Conservation (phyloP, 192 early-diverging fungal species). For the Coemansia sp. region DNA sequence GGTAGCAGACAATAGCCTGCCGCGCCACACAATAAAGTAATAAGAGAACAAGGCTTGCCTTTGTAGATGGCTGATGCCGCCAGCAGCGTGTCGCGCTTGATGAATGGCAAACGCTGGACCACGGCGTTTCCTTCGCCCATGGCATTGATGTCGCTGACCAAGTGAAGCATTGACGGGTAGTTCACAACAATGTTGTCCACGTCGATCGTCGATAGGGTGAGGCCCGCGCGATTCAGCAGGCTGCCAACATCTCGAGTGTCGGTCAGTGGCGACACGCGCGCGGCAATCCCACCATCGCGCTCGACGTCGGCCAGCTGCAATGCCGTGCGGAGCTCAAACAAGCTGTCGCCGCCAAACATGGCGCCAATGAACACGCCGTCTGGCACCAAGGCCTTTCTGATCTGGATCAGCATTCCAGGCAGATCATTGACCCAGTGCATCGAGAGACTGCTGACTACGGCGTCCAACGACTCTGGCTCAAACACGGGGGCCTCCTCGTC, state of each 20-base stretch:
- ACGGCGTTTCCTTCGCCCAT: slow-evolving; percentile 98
- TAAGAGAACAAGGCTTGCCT: slow-evolving; percentile 53
- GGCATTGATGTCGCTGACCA: slow-evolving; percentile 83
- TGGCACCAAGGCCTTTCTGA: slow-evolving; percentile 79
- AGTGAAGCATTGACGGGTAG: slow-evolving; percentile 91
- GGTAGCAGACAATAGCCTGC: too few relatives aligned
- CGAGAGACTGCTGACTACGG: slow-evolving; percentile 81
- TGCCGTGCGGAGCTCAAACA: slow-evolving; percentile 91
- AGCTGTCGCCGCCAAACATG: slow-evolving; percentile 94
- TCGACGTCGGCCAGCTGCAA: slow-evolving; percentile 93
- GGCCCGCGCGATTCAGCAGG: slow-evolving; percentile 81
- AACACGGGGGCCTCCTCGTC: slow-evolving; percentile 88
- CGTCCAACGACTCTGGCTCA: slow-evolving; percentile 83
- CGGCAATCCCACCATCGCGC: slow-evolving; percentile 85
- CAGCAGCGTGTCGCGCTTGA: slow-evolving; percentile 82
- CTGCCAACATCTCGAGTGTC: slow-evolving; percentile 78
- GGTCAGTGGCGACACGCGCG: slow-evolving; percentile 90
- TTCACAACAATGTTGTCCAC: slow-evolving; percentile 89
- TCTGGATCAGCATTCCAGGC: slow-evolving; percentile 82
- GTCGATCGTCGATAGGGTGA: slow-evolving; percentile 91
- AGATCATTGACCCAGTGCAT: slow-evolving; percentile 99
- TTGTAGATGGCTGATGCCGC: slow-evolving; percentile 89
- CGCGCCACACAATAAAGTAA: slow-evolving; percentile 8
- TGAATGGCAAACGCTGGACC: slow-evolving; percentile 65
- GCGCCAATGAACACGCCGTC: slow-evolving; percentile 94